A percentile compares a stretch with the other conserved stretches of the same genome.
Conservation (phyloP, 768 basidiomycete genomes). For the Vararia minispora region DNA sequence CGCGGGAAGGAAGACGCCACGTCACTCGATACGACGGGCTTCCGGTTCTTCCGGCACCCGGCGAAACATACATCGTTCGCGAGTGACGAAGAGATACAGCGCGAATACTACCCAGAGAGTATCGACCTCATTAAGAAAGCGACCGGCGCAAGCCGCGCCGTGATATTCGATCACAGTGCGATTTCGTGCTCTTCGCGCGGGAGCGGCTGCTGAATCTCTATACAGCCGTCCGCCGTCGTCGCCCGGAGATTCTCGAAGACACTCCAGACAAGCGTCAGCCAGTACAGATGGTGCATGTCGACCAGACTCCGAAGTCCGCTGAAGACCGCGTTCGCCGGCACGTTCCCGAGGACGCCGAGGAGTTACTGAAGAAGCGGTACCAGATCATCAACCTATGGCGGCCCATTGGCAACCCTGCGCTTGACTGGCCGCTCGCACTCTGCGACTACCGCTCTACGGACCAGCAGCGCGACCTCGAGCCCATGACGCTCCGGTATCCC, state of each 20-base stretch:
- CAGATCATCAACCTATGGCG: conserved; percentile 48
- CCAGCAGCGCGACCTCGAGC: conserved; percentile 24
- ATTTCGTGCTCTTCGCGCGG: background rate
- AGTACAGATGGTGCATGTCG: conserved; percentile 31
- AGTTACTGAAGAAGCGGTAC: conserved; percentile 32
- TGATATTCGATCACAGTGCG: conserved; percentile 60
- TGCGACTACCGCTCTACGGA: conserved; percentile 37
- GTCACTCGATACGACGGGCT: conserved; percentile 40
- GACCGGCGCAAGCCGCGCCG: conserved; percentile 48
- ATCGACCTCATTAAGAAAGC: conserved; percentile 44
- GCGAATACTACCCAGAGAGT: conserved; percentile 53
- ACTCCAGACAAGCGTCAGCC: conserved; percentile 32
- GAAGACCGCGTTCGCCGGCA: conserved; percentile 32
- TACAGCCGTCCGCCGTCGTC: conserved; percentile 32
- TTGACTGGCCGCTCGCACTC: conserved; percentile 38
- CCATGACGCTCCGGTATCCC: conserved; percentile 28
- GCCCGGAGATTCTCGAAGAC: conserved; percentile 25
- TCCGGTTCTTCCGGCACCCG: conserved; percentile 30
- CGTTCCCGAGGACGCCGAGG: conserved; percentile 25
- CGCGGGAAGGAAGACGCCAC: conserved; percentile 36
- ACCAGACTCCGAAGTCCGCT: conserved; percentile 32
- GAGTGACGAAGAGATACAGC: conserved; percentile 38
- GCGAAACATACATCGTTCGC: conserved; percentile 36
- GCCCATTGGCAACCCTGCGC: conserved; percentile 32
- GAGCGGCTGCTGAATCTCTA: background rate